Evolutionary conservation across 2,329 filamentous ascomycete genomes (phyloP).

Genomic region (Aspergillus pseudonomiae): DNA sequence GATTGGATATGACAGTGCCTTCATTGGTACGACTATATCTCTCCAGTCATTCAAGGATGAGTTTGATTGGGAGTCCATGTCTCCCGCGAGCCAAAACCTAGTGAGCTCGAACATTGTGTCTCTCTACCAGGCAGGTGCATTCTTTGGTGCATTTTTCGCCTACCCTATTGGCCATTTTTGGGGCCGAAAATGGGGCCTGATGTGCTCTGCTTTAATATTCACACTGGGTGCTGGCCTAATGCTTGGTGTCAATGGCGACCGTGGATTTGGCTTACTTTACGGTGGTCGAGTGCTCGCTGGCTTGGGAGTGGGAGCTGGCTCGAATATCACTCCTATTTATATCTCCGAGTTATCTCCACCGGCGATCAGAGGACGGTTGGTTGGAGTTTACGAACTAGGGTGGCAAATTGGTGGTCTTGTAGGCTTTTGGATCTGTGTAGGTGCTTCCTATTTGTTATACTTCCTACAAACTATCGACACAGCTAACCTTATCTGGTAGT

Average conservation of each 20-base stretch:
- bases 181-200: constrained; percentile 67
- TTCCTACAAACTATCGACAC: neutral
- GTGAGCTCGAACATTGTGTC: constrained; percentile 77
- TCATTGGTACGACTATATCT: constrained; percentile 76
- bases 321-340: constrained; percentile 63
- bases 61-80: constrained; percentile 63
- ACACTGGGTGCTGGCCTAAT: constrained; percentile 72
- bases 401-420: constrained; percentile 58
- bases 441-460: constrained; percentile 23
- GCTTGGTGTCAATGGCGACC: constrained; percentile 64
- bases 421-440: constrained; percentile 55
- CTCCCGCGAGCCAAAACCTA: constrained; percentile 46
- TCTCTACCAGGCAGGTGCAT: constrained; percentile 79
- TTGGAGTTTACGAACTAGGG: constrained; percentile 60
- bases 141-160: constrained; percentile 75
- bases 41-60: constrained; percentile 70
- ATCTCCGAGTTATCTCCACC: constrained; percentile 62
- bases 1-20: constrained; percentile 70
- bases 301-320: constrained; percentile 59
- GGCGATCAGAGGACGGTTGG: constrained; percentile 61
- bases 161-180: constrained; percentile 68
- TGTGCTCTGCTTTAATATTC: constrained; percentile 66
- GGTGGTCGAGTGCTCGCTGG: constrained; percentile 62
- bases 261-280: constrained; percentile 65
- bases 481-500: constrained; percentile 37